Evolutionary conservation across 2,329 filamentous ascomycete species (phyloP).

Genomic region (Exutisphaerella laricina): DNA sequence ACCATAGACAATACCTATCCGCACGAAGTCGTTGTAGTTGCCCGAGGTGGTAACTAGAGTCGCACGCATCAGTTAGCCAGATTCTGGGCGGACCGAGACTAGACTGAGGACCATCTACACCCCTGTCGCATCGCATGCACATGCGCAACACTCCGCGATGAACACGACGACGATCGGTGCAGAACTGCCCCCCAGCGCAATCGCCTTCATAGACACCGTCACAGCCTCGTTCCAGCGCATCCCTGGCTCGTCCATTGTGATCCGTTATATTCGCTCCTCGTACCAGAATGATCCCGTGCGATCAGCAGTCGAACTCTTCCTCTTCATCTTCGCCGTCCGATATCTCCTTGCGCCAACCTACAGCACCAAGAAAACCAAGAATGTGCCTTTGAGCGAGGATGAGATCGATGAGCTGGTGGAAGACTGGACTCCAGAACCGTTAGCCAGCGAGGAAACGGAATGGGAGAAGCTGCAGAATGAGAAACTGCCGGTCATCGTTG

Average conservation of each 20-base stretch:
- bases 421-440: constrained; percentile 91
- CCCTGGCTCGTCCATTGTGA: constrained; percentile 86
- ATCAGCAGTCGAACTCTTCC: constrained; percentile 84
- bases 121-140: no score
- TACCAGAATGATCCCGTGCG: constrained; percentile 97
- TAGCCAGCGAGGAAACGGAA: constrained; percentile 67
- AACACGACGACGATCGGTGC: constrained; percentile 40
- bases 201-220: constrained; percentile 51
- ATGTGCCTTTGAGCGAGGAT: constrained; percentile 84
- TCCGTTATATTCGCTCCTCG: constrained; percentile 92
- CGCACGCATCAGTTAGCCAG: no score
- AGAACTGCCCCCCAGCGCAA: constrained; percentile 51
- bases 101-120: no score
- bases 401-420: constrained; percentile 97
- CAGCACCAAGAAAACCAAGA: constrained; percentile 82
- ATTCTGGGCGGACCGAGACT: no score
- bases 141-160: no score
- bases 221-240: constrained; percentile 71
- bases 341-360: constrained; percentile 91
- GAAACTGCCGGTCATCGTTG: constrained; percentile 78
- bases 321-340: constrained; percentile 91
- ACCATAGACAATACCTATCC: no score
- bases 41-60: no score
- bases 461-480: constrained; percentile 80
- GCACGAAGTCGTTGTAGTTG: no score